Conservation (phyloP, 176 grass and related monocot species). For the Guadua angustifolia region DNA sequence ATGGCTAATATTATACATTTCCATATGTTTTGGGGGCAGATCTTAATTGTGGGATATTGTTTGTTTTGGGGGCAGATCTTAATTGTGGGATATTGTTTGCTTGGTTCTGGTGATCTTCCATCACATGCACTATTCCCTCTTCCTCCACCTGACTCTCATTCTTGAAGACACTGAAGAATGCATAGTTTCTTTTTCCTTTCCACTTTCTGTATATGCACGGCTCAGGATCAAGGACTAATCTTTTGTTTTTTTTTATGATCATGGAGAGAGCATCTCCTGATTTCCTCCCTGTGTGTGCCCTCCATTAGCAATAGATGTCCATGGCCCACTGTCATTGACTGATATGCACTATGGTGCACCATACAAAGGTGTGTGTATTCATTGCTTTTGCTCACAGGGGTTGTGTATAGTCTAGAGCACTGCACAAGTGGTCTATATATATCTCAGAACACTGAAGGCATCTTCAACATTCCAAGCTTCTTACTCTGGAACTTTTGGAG, state of each 20-base stretch:
- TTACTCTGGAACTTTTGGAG: not conserved
- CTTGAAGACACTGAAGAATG: not conserved
- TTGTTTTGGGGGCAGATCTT: too few species aligned
- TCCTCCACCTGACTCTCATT: not conserved
- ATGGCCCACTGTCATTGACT: not conserved
- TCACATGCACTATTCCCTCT: not conserved
- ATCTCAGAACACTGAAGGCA: not conserved
- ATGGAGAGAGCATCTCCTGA: not conserved
- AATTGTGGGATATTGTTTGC: not conserved
- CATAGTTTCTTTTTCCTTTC: not conserved
- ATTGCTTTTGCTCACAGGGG: not conserved
- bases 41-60: not conserved
- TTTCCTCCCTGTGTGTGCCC: not conserved
- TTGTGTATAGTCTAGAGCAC: not conserved
- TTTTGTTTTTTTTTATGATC: not conserved
- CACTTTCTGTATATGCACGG: not conserved
- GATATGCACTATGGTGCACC: not conserved
- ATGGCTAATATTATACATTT: not conserved
- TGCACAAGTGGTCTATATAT: slow-evolving; percentile 8
- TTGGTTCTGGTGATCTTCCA: slow-evolving; percentile 5
- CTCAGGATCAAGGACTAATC: not conserved
- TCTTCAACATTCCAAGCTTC: not conserved
- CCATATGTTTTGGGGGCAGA: not conserved
- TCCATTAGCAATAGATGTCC: not conserved
- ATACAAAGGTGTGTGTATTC: not conserved